Evolutionary conservation across 106 monocot species (phyloP), one percentile per base, ranked within the genome.

Genomic region (Platanthera guangdongensis): DNA sequence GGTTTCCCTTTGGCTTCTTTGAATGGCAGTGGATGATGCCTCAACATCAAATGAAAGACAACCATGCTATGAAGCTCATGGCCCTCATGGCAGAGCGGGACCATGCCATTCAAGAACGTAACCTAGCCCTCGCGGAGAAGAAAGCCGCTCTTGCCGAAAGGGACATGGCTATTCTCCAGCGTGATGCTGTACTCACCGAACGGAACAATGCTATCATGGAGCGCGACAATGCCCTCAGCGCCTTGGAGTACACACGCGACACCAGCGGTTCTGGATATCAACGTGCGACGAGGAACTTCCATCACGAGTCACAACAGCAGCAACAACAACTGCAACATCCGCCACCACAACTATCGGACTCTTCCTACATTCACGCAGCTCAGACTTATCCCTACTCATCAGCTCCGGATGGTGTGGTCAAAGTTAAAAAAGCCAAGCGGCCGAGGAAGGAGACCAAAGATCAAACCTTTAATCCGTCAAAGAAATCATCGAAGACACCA

Each of bases 21-120:
- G 6, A 70, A 50, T 59, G 45, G 4, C 50, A 86, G 86, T 86
- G 86, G 83, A 86, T 83, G 86, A 86, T 86, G 69, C 86, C 86
- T 52, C 83, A 80, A 28, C 77, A 83, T 83, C 86, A 83, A 4
- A 69, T 86, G 74, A 86, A 86, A 71, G 83, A 70, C 64, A 76
- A 83, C 7, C 8, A 53, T 53, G 77, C 83, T 0, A 52, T 86
- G 52, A 86, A 78, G 77, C 74, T 86, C 55, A 79, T 86, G 76
- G 14, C 78, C 47, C 52, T 86, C 15, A 80, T 83, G 77, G 74
- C 86, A 51, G 86, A 86, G 70, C 80, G 80, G 8, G 86, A 86
- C 50, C 74, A 68, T 69, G 86, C 86, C 57, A 73, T 86, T 51
- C 83, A 83, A 68, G 86, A 86, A 63, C 82, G 83, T 45, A 82